Evolutionary conservation across 2,329 filamentous ascomycete species (phyloP).

Genomic region (Zopfia rhizophila): DNA sequence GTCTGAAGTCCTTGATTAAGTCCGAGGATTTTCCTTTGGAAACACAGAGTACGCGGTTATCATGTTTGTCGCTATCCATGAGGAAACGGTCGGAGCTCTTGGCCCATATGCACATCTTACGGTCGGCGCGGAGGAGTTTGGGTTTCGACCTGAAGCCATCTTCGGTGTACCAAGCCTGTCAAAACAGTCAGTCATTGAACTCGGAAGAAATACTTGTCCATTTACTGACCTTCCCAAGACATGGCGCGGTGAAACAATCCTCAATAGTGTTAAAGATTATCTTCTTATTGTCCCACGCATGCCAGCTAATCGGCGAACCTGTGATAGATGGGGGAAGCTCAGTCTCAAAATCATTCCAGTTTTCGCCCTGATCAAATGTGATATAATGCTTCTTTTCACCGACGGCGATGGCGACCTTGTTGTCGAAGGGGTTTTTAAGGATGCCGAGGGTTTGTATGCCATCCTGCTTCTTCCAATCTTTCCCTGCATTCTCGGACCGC

Average conservation of each 20-base stretch:
- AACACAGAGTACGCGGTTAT: conserved; percentile 82
- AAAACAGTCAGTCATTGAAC: conserved; percentile 22
- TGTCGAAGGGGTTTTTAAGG: conserved; percentile 80
- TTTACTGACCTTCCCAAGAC: conserved; percentile 63
- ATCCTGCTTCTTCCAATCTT: conserved; percentile 74
- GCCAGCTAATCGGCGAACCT: conserved; percentile 76
- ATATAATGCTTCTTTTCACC: conserved; percentile 81
- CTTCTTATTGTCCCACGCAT: conserved; percentile 83
- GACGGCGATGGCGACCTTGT: conserved; percentile 81
- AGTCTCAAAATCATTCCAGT: conserved; percentile 79
- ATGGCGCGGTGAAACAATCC: conserved; percentile 50
- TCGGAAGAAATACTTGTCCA: conserved; percentile 53
- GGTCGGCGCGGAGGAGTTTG: conserved; percentile 73
- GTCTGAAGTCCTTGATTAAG: conserved; percentile 76
- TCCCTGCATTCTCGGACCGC: conserved; percentile 83
- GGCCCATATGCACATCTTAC: conserved; percentile 87
- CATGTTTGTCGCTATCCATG: conserved; percentile 72
- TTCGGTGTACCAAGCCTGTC: conserved; percentile 74
- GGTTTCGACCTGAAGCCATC: conserved; percentile 81
- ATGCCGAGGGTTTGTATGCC: conserved; percentile 71
- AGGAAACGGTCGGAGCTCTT: conserved; percentile 79
- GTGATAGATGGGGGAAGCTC: conserved; percentile 62
- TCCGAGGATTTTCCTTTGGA: conserved; percentile 77
- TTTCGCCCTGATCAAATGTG: conserved; percentile 83
- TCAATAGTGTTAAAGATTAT: conserved; percentile 77